Evolutionary conservation across 2,329 filamentous ascomycete genomes (phyloP).

Genomic region (Epichloe festucae): DNA sequence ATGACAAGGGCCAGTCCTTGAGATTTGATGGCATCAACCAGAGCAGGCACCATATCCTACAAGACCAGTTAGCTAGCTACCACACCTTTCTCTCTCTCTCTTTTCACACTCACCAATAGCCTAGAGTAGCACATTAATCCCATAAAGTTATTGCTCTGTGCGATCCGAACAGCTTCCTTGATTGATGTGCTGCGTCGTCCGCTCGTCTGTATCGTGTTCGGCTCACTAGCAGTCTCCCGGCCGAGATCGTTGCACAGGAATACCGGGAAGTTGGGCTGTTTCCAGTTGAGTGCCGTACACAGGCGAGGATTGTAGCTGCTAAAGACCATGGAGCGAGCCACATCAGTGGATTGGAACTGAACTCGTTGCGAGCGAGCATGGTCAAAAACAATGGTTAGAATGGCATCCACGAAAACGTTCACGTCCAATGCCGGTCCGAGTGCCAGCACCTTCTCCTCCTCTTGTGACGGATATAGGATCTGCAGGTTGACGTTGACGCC

Average conservation of each 20-base stretch:
- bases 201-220: constrained; percentile 34
- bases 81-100: background rate
- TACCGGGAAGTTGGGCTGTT: constrained; percentile 95
- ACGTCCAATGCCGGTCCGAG: constrained; percentile 69
- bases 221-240: constrained; percentile 35
- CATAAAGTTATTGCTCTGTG: constrained; percentile 97
- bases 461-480: constrained; percentile 66
- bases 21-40: constrained; percentile 88
- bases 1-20: constrained; percentile 85
- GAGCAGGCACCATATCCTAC: constrained; percentile 81
- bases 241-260: constrained; percentile 91
- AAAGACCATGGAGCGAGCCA: constrained; percentile 80
- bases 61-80: background rate
- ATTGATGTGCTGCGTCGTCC: constrained; percentile 70
- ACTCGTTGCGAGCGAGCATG: constrained; percentile 60
- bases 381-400: constrained; percentile 79
- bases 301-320: constrained; percentile 84
- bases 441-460: constrained; percentile 57
- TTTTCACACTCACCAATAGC: constrained; percentile 53
- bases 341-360: constrained; percentile 53
- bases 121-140: constrained; percentile 82
- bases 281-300: constrained; percentile 95
- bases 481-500: constrained; percentile 87
- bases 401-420: constrained; percentile 73
- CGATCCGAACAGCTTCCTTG: constrained; percentile 87